Conservation (phyloP, 1,139 yeast genomes). For the Geotrichum phurueaensis region DNA sequence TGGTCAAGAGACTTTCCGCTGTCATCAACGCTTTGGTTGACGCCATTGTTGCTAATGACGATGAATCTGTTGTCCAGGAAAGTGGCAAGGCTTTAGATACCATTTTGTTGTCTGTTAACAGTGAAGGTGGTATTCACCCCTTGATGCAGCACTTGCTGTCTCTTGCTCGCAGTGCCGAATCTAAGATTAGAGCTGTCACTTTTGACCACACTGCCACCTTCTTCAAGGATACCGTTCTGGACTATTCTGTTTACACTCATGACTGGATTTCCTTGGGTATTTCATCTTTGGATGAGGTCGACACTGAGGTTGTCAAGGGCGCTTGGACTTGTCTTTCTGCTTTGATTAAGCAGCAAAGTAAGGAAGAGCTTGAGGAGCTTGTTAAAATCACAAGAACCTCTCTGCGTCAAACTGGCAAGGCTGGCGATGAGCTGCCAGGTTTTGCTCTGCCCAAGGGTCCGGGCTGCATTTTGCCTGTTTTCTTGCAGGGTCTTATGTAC, state of each 20-base stretch:
- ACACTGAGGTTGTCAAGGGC: conserved; percentile 56
- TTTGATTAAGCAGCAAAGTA: conserved; percentile 56
- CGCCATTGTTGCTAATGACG: conserved; percentile 44
- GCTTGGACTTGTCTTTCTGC: conserved; percentile 65
- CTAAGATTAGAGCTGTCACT: conserved; percentile 58
- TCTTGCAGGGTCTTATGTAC: conserved; percentile 92
- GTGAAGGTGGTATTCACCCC: conserved; percentile 79
- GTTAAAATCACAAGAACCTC: conserved; percentile 77
- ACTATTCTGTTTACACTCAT: conserved; percentile 64
- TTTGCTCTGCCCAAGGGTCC: conserved; percentile 82
- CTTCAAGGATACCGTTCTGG: conserved; percentile 59
- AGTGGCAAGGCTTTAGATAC: conserved; percentile 48
- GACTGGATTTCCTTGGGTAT: conserved; percentile 74
- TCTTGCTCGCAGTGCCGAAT: conserved; percentile 61
- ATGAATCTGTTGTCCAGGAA: conserved; percentile 33
- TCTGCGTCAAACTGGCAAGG: conserved; percentile 57
- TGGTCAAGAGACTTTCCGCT: conserved; percentile 63
- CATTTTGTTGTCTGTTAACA: conserved; percentile 63
- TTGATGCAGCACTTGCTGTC: conserved; percentile 75
- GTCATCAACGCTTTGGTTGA: conserved; percentile 69
- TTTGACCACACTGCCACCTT: conserved; percentile 66
- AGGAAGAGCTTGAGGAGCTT: conserved; percentile 62
- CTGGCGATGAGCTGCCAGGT: conserved; percentile 65
- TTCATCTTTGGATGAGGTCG: conserved; percentile 64
- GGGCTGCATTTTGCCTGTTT: conserved; percentile 79